Evolutionary conservation across 2,329 filamentous ascomycete genomes (phyloP).

Genomic region (Aureobasidium sp.): DNA sequence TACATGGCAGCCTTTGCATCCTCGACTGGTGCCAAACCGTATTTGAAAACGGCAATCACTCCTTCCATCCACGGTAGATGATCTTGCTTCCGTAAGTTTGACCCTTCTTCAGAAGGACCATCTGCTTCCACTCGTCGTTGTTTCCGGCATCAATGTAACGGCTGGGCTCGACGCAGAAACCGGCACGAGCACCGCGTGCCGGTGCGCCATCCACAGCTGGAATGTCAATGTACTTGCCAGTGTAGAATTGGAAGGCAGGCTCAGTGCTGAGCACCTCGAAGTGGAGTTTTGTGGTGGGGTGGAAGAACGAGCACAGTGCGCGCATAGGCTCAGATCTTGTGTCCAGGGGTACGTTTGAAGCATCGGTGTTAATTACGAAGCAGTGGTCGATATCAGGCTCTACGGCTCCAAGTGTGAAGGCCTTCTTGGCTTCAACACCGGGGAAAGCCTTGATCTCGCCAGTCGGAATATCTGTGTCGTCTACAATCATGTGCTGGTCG

Average conservation of each 20-base stretch:
- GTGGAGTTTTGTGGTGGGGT: constrained; percentile 65
- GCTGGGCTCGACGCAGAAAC: constrained; percentile 87
- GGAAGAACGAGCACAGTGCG: constrained; percentile 61
- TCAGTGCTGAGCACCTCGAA: constrained; percentile 86
- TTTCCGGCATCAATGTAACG: constrained; percentile 86
- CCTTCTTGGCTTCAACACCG: constrained; percentile 53
- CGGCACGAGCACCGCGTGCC: constrained; percentile 58
- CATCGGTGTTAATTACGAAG: constrained; percentile 65
- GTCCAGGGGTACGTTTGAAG: constrained; percentile 42
- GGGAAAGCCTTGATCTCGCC: constrained; percentile 55
- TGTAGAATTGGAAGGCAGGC: constrained; percentile 96
- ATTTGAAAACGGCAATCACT: constrained; percentile 20
- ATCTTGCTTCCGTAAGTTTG: constrained; percentile 71
- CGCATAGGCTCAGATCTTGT: constrained; percentile 50
- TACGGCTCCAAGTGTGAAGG: constrained; percentile 62
- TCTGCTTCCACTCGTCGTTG: constrained; percentile 65
- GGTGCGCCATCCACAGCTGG: constrained; percentile 48
- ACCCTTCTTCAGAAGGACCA: constrained; percentile 76
- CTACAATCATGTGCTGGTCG: constrained; percentile 62
- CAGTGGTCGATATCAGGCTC: constrained; percentile 82
- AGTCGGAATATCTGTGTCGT: constrained; percentile 64
- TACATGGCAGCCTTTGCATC: neutral
- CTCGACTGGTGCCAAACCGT: neutral
- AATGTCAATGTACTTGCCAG: constrained; percentile 74
- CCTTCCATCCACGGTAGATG: constrained; percentile 79